These are phyloP conservation scores for Trametes polyzona DNA, from an alignment of 1,284 basidiomycete species.

Conservation along the genomic window DNA sequence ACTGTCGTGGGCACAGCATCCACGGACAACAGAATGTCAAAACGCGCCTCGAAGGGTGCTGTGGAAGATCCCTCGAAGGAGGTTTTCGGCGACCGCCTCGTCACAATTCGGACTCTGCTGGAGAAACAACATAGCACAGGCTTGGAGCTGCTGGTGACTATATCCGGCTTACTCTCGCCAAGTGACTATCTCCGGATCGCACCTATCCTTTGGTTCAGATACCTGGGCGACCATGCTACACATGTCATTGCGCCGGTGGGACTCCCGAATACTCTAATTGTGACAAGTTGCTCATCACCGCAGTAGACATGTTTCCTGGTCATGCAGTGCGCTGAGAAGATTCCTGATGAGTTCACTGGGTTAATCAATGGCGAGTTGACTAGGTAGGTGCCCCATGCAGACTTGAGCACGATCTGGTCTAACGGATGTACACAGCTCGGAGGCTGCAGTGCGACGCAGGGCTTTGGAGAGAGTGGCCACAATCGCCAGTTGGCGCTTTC, in stretches of 20 bases:
- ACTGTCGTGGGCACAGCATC: conserved; percentile 36
- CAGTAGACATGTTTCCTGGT: conserved; percentile 65
- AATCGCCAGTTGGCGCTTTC: conserved; percentile 66
- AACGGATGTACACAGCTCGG: conserved; percentile 41
- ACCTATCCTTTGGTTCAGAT: conserved; percentile 58
- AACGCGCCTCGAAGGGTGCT: conserved; percentile 5
- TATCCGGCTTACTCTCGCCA: conserved; percentile 54
- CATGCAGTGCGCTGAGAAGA: conserved; percentile 75
- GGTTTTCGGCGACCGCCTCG: conserved; percentile 37
- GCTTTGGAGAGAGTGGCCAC: conserved; percentile 57
- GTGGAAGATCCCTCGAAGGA: conserved; percentile 16
- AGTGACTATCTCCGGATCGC: conserved; percentile 55
- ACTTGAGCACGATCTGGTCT: not conserved
- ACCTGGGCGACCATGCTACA: conserved; percentile 46
- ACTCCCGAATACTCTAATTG: not conserved
- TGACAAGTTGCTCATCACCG: not conserved
- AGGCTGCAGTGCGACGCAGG: conserved; percentile 47
- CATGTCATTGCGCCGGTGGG: conserved; percentile 54
- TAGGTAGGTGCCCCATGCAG: conserved; percentile 44
- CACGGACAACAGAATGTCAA: conserved; percentile 29
- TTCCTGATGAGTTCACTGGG: conserved; percentile 47
- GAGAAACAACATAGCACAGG: conserved; percentile 50
- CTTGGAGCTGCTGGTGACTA: conserved; percentile 61
- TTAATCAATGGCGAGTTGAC: conserved; percentile 59
- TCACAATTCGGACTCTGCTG: conserved; percentile 46